A percentile compares a stretch with the other conserved stretches of the same genome.
phyloP scores from a whole-genome alignment of 108 stramenopile species.

The Nitzschia sp. region DNA sequence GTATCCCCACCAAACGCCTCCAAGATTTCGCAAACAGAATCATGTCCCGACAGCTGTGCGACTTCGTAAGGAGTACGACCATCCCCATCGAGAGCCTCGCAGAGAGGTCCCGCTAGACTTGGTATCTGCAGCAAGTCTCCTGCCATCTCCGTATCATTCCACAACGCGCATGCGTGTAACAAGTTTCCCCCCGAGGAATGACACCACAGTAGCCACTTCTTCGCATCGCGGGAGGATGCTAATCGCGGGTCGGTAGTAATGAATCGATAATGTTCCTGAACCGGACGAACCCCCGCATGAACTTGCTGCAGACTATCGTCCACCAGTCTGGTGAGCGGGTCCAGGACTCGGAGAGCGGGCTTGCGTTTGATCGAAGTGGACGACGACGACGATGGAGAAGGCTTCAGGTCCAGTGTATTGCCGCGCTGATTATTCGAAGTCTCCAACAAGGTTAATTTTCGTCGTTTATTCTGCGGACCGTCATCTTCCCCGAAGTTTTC shows the following conservation, averaged over 20 bases:
- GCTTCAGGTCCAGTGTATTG: neutral
- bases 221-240: neutral
- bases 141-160: constrained; percentile 45
- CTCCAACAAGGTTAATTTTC: constrained; percentile 27
- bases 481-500: neutral
- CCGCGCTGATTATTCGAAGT: neutral
- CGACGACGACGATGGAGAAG: no score
- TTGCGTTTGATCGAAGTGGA: neutral
- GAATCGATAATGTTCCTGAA: constrained; percentile 32
- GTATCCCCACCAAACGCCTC: constrained; percentile 48
- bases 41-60: constrained; percentile 45
- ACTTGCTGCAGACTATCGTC: constrained; percentile 46
- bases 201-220: constrained; percentile 34
- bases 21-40: constrained; percentile 32
- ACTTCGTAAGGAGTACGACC: constrained; percentile 49
- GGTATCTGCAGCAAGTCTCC: constrained; percentile 22
- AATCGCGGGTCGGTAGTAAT: constrained; percentile 33
- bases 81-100: constrained; percentile 37
- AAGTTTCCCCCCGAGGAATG: constrained; percentile 34
- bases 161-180: constrained; percentile 48
- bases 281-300: constrained; percentile 14
- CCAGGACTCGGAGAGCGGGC: constrained; percentile 29
- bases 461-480: constrained; percentile 21
- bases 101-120: constrained; percentile 11
- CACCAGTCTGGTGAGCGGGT: constrained; percentile 43